phyloP scores from a whole-genome alignment of 345 rosid genomes.

The Gossypium bickii region DNA sequence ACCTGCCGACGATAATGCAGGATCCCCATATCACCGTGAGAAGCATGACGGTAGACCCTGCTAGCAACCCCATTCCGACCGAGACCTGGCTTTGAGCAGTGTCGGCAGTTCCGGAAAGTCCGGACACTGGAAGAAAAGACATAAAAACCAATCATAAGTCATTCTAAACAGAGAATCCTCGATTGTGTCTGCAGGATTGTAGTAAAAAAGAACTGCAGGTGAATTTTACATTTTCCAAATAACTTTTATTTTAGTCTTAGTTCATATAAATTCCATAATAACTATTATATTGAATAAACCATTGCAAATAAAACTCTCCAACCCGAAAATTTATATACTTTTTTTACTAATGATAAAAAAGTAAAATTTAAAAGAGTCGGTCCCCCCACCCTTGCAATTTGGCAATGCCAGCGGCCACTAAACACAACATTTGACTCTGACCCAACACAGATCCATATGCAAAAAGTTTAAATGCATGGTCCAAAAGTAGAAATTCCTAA shows the following conservation, averaged over 20 bases:
- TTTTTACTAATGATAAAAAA: background rate
- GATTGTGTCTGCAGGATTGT: too few species aligned
- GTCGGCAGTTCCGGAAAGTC: slow-evolving; percentile 67
- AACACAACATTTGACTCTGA: background rate
- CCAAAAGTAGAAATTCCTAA: background rate
- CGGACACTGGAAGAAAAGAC: slow-evolving; percentile 52
- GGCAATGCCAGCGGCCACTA: background rate
- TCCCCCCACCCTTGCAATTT: background rate
- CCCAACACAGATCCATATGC: background rate
- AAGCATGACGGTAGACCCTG: slow-evolving; percentile 91
- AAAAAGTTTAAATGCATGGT: background rate
- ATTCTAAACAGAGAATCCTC: background rate
- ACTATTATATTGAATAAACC: too few species aligned
- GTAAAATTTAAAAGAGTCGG: background rate
- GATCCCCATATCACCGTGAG: slow-evolving; percentile 85
- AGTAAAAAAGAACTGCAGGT: too few species aligned
- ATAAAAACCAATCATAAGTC: background rate
- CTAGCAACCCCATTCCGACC: slow-evolving; percentile 90
- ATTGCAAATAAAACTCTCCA: background rate
- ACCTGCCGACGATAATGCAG: slow-evolving; percentile 72
- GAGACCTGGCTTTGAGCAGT: slow-evolving; percentile 89
- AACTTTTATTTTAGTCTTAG: background rate
- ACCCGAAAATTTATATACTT: background rate
- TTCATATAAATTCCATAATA: background rate
- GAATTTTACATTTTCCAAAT: too few species aligned